Conservation (phyloP, 345 rosid species). For the Kandelia obovata region DNA sequence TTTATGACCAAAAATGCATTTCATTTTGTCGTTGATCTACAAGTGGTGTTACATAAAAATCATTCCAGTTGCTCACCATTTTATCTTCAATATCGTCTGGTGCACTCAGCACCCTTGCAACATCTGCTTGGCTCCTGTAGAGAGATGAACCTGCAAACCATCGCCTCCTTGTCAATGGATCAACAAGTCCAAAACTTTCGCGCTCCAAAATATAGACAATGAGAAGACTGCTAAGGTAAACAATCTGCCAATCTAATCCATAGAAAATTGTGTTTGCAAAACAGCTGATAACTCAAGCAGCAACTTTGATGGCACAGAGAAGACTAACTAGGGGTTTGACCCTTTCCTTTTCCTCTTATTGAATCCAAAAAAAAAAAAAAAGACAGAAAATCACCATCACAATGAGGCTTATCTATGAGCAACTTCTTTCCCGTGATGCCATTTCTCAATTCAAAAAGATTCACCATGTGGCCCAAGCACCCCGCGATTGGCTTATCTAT, state of each 20-base stretch:
- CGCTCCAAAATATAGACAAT: background rate
- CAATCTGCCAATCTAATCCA: too few species aligned
- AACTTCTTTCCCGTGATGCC: slow-evolving; percentile 51
- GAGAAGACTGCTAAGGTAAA: background rate
- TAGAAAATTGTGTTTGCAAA: too few species aligned
- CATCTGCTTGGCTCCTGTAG: slow-evolving; percentile 72
- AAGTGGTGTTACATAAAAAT: slow-evolving; percentile 14
- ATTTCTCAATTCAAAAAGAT: slow-evolving; percentile 62
- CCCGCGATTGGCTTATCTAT: slow-evolving; percentile 62
- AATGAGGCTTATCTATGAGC: slow-evolving; percentile 48
- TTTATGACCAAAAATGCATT: slow-evolving; percentile 15
- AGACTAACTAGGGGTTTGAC: background rate
- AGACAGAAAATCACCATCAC: slow-evolving; percentile 45
- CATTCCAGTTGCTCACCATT: slow-evolving; percentile 40
- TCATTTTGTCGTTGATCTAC: slow-evolving; percentile 13
- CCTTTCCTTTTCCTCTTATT: background rate
- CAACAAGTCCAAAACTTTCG: background rate
- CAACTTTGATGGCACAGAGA: too few species aligned
- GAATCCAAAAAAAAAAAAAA: background rate
- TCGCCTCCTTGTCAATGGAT: slow-evolving; percentile 22
- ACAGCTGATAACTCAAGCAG: too few species aligned
- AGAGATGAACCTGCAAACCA: slow-evolving; percentile 44
- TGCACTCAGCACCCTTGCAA: slow-evolving; percentile 36
- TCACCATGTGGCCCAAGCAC: slow-evolving; percentile 56
- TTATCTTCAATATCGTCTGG: slow-evolving; percentile 60